Percentiles rank a stretch among this genome's conserved stretches.
Evolutionary conservation across 345 rosid species (phyloP).

Genomic region (Mercurialis annua): DNA sequence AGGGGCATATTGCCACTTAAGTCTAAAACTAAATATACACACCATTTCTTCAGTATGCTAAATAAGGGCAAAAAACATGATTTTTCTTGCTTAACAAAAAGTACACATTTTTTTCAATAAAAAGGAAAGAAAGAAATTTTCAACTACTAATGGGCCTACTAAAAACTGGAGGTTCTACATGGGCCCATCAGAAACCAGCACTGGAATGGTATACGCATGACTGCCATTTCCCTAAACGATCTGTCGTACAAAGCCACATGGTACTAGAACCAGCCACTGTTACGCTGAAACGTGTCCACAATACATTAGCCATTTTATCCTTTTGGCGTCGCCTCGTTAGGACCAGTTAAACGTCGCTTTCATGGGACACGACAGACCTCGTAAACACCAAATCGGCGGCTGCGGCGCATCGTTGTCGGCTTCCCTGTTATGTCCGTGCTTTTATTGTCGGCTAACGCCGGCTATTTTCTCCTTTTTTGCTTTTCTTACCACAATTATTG

Average conservation of each 20-base stretch:
- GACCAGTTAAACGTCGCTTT: conserved; percentile 43
- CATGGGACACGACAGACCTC: conserved; percentile 25
- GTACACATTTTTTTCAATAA: too few relatives aligned
- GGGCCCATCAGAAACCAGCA: too few relatives aligned
- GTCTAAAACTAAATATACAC: too few relatives aligned
- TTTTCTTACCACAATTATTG: neutral
- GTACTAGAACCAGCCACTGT: neutral
- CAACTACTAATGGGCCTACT: too few relatives aligned
- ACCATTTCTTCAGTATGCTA: too few relatives aligned
- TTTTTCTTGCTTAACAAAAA: too few relatives aligned
- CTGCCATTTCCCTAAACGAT: conserved; percentile 26
- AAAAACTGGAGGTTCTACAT: neutral
- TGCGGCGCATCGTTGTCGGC: conserved; percentile 52
- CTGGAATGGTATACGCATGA: conserved; percentile 23
- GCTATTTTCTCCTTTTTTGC: conserved; percentile 10
- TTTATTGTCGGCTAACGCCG: conserved; percentile 28
- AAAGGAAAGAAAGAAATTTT: too few relatives aligned
- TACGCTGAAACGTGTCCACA: conserved; percentile 8
- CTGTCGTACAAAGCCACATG: conserved; percentile 16
- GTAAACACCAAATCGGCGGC: conserved; percentile 51
- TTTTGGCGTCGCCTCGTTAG: neutral
- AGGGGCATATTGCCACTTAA: too few relatives aligned
- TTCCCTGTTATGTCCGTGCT: conserved; percentile 30
- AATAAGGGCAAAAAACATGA: too few relatives aligned
- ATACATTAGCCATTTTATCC: too few relatives aligned